phyloP scores from a whole-genome alignment of 1,139 yeast species.

The Meyerozyma sp. region DNA sequence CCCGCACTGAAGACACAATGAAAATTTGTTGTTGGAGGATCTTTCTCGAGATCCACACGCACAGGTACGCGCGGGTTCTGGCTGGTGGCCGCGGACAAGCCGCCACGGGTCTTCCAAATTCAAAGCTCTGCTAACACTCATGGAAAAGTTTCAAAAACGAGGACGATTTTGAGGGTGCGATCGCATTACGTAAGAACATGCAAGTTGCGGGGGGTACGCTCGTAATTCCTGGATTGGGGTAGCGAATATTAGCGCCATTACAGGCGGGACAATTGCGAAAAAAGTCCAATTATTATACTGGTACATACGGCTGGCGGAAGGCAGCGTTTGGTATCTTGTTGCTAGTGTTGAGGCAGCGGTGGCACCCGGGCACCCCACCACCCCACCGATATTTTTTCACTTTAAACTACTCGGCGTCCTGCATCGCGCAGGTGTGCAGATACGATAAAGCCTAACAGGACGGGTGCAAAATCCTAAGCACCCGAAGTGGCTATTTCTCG shows the following conservation, averaged over 20 bases:
- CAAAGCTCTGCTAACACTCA: neutral
- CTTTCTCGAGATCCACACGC: neutral
- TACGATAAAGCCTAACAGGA: neutral
- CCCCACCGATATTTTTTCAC: too few species aligned
- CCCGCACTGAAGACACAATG: neutral
- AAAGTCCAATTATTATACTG: too few species aligned
- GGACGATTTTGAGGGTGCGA: too few species aligned
- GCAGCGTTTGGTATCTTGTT: too few species aligned
- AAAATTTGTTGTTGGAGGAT: neutral
- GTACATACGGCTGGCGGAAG: too few species aligned
- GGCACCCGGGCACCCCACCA: too few species aligned
- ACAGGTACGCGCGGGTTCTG: neutral
- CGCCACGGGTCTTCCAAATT: neutral
- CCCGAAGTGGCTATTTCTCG: slow-evolving; percentile 2
- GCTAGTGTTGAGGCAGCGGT: too few species aligned
- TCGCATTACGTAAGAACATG: too few species aligned
- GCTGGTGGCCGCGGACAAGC: neutral
- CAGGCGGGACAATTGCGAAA: too few species aligned
- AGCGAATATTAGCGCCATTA: too few species aligned
- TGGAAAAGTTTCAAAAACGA: neutral
- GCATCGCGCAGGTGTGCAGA: neutral
- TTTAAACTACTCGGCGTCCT: neutral
- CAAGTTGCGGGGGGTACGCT: too few species aligned
- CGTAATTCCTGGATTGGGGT: too few species aligned
- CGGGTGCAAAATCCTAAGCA: neutral